These are phyloP conservation scores for Sanghuangporus weigelae DNA, from an alignment of 1,284 basidiomycete genomes.

Conservation along the genomic window DNA sequence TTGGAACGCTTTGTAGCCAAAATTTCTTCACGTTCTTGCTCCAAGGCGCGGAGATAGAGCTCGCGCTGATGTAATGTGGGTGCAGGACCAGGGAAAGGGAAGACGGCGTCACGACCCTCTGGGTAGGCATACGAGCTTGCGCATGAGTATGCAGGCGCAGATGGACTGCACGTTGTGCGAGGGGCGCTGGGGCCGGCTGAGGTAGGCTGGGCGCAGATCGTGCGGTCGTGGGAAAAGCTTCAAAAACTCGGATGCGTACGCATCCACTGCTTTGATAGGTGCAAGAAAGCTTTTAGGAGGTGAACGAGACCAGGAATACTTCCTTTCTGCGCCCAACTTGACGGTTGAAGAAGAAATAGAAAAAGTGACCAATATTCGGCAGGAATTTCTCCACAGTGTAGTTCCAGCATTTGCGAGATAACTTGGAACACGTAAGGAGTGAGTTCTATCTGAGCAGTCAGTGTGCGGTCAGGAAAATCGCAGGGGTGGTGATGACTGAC, in stretches of 20 bases:
- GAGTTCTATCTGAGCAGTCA: constrained; percentile 61
- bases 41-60: constrained; percentile 15
- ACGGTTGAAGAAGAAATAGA: constrained; percentile 80
- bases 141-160: too few relatives aligned
- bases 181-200: not conserved
- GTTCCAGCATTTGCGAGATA: constrained; percentile 91
- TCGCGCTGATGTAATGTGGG: too few relatives aligned
- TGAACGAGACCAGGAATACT: constrained; percentile 93
- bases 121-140: too few relatives aligned
- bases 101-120: too few relatives aligned
- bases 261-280: too few relatives aligned
- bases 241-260: too few relatives aligned
- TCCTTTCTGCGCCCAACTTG: constrained; percentile 93
- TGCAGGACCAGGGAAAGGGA: too few relatives aligned
- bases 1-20: not conserved
- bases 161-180: not conserved
- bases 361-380: constrained; percentile 77
- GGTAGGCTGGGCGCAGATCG: constrained; percentile 1
- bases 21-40: constrained; percentile 16
- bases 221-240: too few relatives aligned
- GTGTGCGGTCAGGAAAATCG: not conserved
- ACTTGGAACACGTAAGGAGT: constrained; percentile 98
- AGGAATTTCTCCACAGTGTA: constrained; percentile 69
- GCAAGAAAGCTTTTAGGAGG: constrained; percentile 81
- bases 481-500: constrained; percentile 38